Conservation (phyloP, 305 asterid genomes). For the Rubia tinctorum region DNA sequence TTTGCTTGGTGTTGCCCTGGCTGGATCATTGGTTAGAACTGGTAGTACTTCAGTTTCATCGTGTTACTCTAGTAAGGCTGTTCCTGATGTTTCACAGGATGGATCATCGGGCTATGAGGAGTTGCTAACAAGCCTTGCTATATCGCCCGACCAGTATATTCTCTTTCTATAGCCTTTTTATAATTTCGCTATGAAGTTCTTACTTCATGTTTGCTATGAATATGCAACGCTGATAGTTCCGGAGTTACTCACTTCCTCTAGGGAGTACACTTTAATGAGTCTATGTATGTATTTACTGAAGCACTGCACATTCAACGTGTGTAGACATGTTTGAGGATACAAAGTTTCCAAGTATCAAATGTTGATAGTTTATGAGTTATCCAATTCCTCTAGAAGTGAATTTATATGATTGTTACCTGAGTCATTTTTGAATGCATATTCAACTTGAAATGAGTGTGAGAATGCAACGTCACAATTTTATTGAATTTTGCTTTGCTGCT, state of each 20-base stretch:
- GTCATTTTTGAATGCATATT: neutral
- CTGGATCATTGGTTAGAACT: conserved; percentile 25
- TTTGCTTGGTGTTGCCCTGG: conserved; percentile 21
- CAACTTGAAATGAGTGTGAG: neutral
- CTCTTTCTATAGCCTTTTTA: conserved; percentile 1
- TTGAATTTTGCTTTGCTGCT: neutral
- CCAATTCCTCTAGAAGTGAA: neutral
- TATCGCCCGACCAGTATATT: conserved; percentile 54
- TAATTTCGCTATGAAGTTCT: neutral
- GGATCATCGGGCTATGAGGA: conserved; percentile 43
- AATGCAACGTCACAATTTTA: neutral
- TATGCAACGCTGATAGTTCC: neutral
- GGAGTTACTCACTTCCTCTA: neutral
- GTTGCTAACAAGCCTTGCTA: conserved; percentile 43
- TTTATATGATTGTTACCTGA: neutral
- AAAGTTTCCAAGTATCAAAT: neutral
- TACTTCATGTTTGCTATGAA: neutral
- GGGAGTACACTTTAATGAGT: no score
- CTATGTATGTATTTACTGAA: neutral
- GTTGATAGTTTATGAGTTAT: neutral
- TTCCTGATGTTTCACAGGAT: conserved; percentile 34
- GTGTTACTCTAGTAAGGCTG: conserved; percentile 47
- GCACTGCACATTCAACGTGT: neutral
- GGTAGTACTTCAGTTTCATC: conserved; percentile 40
- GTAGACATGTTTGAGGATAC: neutral